Percentiles rank a stretch among this genome's conserved stretches.
phyloP scores from a whole-genome alignment of 2,329 filamentous ascomycete species.

The Trichophyton equinum region DNA sequence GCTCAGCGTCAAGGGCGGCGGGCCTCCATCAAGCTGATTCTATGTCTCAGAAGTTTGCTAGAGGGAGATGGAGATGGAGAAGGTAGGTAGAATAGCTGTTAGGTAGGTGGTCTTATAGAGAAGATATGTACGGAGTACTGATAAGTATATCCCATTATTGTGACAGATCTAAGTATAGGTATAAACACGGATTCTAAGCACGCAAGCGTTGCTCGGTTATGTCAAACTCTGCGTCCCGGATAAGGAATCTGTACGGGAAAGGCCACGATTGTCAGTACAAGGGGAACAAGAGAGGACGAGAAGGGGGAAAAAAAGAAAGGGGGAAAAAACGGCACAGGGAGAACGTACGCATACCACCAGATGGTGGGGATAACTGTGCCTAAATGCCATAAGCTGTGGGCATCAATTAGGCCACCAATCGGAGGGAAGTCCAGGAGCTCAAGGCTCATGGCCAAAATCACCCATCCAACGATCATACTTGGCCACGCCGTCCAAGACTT shows the following conservation, averaged over 20 bases:
- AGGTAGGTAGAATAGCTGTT: not conserved
- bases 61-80: not conserved
- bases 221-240: conserved; percentile 76
- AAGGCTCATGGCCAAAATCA: conserved; percentile 86
- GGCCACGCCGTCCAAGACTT: conserved; percentile 79
- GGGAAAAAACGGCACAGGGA: not conserved
- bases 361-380: conserved; percentile 79
- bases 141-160: not conserved
- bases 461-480: conserved; percentile 79
- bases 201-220: conserved; percentile 62
- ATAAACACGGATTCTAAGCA: conserved; percentile 34
- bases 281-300: not conserved
- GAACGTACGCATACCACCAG: conserved; percentile 85
- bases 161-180: not conserved
- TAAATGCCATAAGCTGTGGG: conserved; percentile 90
- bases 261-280: not conserved
- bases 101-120: not conserved
- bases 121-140: not conserved
- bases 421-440: conserved; percentile 92
- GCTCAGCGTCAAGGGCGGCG: no score
- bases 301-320: not conserved
- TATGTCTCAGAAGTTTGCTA: not conserved
- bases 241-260: conserved; percentile 54
- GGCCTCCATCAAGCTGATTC: no score
- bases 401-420: conserved; percentile 68